phyloP scores from a whole-genome alignment of 2,329 filamentous ascomycete genomes.

The Ramularia endophylla region DNA sequence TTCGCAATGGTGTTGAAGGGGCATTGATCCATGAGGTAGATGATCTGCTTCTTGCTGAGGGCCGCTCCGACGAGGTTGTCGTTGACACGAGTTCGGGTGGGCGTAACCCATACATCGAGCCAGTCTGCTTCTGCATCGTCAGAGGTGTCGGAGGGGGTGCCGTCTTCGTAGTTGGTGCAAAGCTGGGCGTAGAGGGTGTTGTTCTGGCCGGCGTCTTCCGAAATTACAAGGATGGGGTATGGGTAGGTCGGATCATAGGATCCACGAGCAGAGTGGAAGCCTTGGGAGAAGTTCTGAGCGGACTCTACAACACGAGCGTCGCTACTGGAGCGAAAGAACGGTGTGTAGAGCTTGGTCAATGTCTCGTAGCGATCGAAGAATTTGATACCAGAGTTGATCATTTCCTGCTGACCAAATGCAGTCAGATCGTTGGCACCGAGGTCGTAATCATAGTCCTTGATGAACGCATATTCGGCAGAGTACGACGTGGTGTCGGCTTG shows the following conservation, averaged over 20 bases:
- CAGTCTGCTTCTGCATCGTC: slow-evolving; percentile 52
- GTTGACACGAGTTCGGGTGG: slow-evolving; percentile 66
- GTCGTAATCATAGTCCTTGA: slow-evolving; percentile 64
- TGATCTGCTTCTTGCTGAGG: slow-evolving; percentile 55
- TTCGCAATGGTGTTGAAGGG: slow-evolving; percentile 74
- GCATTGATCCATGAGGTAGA: slow-evolving; percentile 82
- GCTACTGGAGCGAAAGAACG: slow-evolving; percentile 67
- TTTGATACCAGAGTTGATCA: slow-evolving; percentile 67
- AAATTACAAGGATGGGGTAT: slow-evolving; percentile 58
- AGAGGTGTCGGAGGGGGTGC: slow-evolving; percentile 45
- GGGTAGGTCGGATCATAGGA: slow-evolving; percentile 44
- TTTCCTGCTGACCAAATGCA: slow-evolving; percentile 59
- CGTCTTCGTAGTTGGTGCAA: slow-evolving; percentile 65
- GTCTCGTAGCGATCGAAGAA: slow-evolving; percentile 68
- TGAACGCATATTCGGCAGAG: slow-evolving; percentile 59
- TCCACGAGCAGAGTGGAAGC: slow-evolving; percentile 58
- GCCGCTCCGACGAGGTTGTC: slow-evolving; percentile 61
- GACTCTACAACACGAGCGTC: slow-evolving; percentile 68
- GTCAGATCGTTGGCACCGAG: slow-evolving; percentile 68
- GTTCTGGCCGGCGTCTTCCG: slow-evolving; percentile 61
- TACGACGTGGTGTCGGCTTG: slow-evolving; percentile 53
- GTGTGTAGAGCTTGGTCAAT: slow-evolving; percentile 53
- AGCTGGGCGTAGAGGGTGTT: slow-evolving; percentile 74
- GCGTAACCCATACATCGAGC: slow-evolving; percentile 56
- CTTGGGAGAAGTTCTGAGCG: slow-evolving; percentile 67